Evolutionary conservation across 192 early-diverging fungal genomes (phyloP), one percentile per base, ranked within the genome.

Genomic region (Mortierella alpina): DNA sequence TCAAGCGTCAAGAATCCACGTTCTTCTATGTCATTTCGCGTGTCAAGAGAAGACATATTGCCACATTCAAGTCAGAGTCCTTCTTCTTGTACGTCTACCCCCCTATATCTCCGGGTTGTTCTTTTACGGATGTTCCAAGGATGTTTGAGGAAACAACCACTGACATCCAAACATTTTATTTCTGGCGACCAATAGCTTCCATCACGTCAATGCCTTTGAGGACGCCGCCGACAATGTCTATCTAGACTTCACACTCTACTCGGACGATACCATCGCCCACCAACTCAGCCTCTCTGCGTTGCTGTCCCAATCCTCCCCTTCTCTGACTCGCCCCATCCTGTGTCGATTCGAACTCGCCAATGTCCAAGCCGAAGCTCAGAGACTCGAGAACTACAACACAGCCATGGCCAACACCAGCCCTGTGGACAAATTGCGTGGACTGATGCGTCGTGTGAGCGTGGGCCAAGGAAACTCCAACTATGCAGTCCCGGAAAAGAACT

Each of bases 161-260:
- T 51, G n/a, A 51, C 50, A 12, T 4, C 4, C 15, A 12, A 11
- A 63, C 4, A n/a, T 5, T 12, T 63, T 18, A 8, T 23, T 47
- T 6, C 60, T 63, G 44, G 8, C n/a, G 5, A 46, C 45, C 23
- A 11, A 73, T 82, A 89, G 89, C 54, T 86, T 94, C 80, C 90
- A 94, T 69, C 92, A 94, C 67, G 85, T 92, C 70, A 93, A 93
- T 59, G 93, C 93, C 0, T 90, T 88, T 63, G 93, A 94, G 63
- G 79, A 88, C 61, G 89, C 85, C 0, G 83, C 86, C 0, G 88
- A 91, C 68, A 89, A 89, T 68, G 82, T 92, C 0, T 83, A 83
- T 47, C 73, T 92, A 14, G 93, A 94, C 65, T 83, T 92, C 68
- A 83, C 87, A 6, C 82, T 88, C 41, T 94, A 94, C 54, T 63